Evolutionary conservation across 768 basidiomycete species (phyloP), one percentile per base, ranked within the genome.

Genomic region (Pisolithus sp.): DNA sequence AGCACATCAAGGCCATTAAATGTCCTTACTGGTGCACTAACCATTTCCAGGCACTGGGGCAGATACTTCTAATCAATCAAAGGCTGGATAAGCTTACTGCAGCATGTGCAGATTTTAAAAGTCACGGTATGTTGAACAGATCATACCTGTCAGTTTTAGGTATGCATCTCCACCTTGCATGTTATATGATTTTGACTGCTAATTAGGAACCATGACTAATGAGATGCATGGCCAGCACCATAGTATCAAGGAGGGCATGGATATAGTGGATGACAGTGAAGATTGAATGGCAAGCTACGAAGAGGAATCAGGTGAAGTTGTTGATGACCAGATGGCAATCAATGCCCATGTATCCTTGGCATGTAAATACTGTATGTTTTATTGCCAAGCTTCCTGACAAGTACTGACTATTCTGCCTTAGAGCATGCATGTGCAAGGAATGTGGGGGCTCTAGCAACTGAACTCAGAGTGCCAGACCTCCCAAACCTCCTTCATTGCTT

Each of bases 1-100:
- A n/a, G n/a, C n/a, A n/a, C n/a, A n/a, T n/a, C n/a, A n/a, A n/a
- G n/a, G n/a, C n/a, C n/a, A n/a, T n/a, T n/a, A n/a, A n/a, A n/a
- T n/a, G n/a, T n/a, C n/a, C n/a, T n/a, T n/a, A n/a, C n/a, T n/a
- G n/a, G n/a, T n/a, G n/a, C n/a, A n/a, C n/a, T n/a, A n/a, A n/a
- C n/a, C n/a, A n/a, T n/a, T n/a, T n/a, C n/a, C n/a, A n/a, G n/a
- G 45, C 63, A 0, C 59, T 73, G 0, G 43, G 54, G 1, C 68
- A 72, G 34, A 73, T 73, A 55, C 62, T 71, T 1, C n/a, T 62
- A 0, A 54, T 42, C 21, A 72, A 68, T 30, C 60, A 66, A 21
- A 52, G 54, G 1, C 53, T 69, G 0, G 64, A 72, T 48, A 70
- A 71, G 49, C 57, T 66, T 0, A 52, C 52, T 1, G 61, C 59